phyloP scores from a whole-genome alignment of 371 early-diverging fungal genomes.

The Mucor lusitanicus region DNA sequence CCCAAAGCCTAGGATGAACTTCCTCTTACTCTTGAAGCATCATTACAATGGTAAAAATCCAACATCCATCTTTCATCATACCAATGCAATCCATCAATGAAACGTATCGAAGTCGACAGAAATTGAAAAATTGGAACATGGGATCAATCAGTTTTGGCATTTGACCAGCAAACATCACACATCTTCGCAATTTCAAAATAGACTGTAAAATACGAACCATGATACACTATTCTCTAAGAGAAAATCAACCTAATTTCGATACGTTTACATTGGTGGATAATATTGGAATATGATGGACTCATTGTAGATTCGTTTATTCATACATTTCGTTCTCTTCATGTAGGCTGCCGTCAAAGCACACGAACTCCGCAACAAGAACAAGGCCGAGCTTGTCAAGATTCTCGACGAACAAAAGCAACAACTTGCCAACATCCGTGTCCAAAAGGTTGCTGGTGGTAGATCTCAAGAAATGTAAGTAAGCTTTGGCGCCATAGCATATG shows the following conservation, averaged over 20 bases:
- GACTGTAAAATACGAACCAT: neutral
- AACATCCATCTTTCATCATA: neutral
- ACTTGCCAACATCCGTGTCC: conserved; percentile 87
- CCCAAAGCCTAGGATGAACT: neutral
- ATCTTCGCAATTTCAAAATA: neutral
- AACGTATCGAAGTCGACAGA: neutral
- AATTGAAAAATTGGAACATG: neutral
- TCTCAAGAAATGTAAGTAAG: conserved; percentile 77
- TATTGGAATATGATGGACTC: neutral
- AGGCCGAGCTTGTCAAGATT: conserved; percentile 86
- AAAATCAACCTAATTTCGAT: neutral
- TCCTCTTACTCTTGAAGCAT: conserved; percentile 26
- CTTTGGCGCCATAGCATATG: neutral
- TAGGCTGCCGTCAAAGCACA: conserved; percentile 86
- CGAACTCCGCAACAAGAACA: conserved; percentile 91
- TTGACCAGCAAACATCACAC: neutral
- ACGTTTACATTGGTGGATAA: neutral
- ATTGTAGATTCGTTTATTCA: neutral
- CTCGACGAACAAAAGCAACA: conserved; percentile 93
- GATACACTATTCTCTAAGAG: neutral
- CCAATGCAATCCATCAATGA: conserved; percentile 13
- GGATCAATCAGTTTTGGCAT: neutral
- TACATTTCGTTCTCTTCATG: neutral
- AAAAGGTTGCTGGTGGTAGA: conserved; percentile 87
- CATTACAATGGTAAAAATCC: conserved; percentile 17